These are phyloP conservation scores for Takakia lepidozioides DNA, from an alignment of 225 moss, liverwort and hornwort species.

Conservation along the genomic window DNA sequence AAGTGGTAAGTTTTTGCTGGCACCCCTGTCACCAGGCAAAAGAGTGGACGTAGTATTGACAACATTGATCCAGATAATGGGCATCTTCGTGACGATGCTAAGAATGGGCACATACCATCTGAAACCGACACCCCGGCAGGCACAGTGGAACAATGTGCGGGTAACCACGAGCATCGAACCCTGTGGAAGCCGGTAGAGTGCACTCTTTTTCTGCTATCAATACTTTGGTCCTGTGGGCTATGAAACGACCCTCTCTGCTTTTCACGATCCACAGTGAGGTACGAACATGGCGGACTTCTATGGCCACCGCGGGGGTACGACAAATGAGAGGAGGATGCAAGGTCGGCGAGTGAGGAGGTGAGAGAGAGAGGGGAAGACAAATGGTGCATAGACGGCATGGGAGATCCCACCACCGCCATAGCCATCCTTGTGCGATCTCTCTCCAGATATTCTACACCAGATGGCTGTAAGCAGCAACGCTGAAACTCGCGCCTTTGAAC, in stretches of 20 bases:
- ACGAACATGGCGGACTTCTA: background rate
- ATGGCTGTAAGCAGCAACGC: too few relatives aligned
- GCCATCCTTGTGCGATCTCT: background rate
- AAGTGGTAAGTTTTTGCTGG: background rate
- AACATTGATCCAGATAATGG: too few relatives aligned
- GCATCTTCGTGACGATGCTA: too few relatives aligned
- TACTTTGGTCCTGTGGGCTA: too few relatives aligned
- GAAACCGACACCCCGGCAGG: background rate
- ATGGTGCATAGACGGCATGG: too few relatives aligned
- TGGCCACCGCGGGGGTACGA: background rate
- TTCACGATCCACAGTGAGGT: background rate
- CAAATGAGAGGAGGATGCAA: background rate
- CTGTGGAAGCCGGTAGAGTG: background rate
- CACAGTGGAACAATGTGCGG: conserved; percentile 2
- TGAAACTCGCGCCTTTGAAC: too few relatives aligned
- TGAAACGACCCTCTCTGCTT: background rate
- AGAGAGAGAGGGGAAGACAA: background rate
- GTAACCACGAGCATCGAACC: too few relatives aligned
- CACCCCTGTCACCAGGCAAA: background rate
- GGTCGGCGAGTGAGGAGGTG: background rate
- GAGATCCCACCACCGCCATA: background rate
- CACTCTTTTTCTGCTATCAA: background rate
- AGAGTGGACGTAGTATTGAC: too few relatives aligned
- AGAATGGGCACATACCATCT: conserved; percentile 3
- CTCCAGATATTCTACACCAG: too few relatives aligned